Evolutionary conservation across 768 basidiomycete genomes (phyloP), one percentile per base, ranked within the genome.

Genomic region (Podaxis sp.): DNA sequence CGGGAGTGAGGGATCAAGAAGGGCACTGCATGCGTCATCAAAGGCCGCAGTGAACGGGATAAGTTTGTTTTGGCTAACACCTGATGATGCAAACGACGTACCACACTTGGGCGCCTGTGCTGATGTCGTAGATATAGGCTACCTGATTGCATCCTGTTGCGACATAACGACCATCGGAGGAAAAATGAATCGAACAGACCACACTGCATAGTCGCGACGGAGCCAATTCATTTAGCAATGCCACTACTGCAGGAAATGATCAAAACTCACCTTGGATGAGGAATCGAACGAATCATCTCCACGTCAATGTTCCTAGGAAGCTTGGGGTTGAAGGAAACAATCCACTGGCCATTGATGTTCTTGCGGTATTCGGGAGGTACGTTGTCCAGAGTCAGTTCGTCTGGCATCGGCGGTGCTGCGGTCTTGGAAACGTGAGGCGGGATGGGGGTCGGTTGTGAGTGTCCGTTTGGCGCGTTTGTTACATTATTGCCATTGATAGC

Each of bases 141-240:
- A 94, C 93, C 46, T 93, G 83, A 76, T 98, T 98, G 76, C 96
- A 98, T 12, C 96, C 96, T 11, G 96, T 97, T 29, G 96, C 96
- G 49, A 98, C 83, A 68, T 81, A 92, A 73, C 91, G 93, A 17
- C 96, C 96, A 71, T 98, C 95, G 22, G 89, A 86, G 13, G 94
- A 96, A 75, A 98, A 97, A 59, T 90, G 85, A 7, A 98, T 95
- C 71, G 95, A 98, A 73, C 96, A 98, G 2, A 84, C 82, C 8
- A 82, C 81, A 67, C 82, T 82, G 58, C 24, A 50, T 22, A 49
- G 19, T 8, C 33, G 33, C 6, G 38, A 36, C 17, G 24, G 11
- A 50, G 12, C 25, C 22, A 22, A 19, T 4, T 12, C 49, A 50
- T 24, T 24, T 50, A 24, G 11, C 12, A 50, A 19, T 11, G 24